phyloP scores from a whole-genome alignment of 164 flowering plant genomes.

The Vitis rupestris region DNA sequence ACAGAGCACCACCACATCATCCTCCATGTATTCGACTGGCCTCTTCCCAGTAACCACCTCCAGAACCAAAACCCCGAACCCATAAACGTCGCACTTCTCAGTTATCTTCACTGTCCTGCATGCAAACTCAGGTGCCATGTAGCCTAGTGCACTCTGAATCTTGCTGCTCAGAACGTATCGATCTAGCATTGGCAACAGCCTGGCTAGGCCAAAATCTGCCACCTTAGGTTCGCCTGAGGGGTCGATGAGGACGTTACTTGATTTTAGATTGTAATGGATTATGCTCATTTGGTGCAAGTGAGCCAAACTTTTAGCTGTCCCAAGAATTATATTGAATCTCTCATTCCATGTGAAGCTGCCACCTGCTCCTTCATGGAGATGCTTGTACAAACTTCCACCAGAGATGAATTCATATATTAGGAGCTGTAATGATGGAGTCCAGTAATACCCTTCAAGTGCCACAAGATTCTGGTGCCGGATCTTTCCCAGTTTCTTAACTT shows the following conservation, averaged over 20 bases:
- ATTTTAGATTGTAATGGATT: slow-evolving; percentile 86
- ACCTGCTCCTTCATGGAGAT: slow-evolving; percentile 63
- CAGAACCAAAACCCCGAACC: slow-evolving; percentile 77
- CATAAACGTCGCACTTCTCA: slow-evolving; percentile 91
- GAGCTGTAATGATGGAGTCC: slow-evolving; percentile 91
- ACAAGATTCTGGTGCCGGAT: slow-evolving; percentile 74
- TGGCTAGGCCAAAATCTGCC: slow-evolving; percentile 85
- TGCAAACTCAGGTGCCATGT: slow-evolving; percentile 98
- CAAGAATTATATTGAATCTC: slow-evolving; percentile 76
- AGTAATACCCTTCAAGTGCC: slow-evolving; percentile 84
- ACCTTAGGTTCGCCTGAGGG: slow-evolving; percentile 68
- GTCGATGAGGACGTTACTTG: slow-evolving; percentile 75
- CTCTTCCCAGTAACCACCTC: slow-evolving; percentile 87
- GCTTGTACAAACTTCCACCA: slow-evolving; percentile 73
- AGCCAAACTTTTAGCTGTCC: slow-evolving; percentile 76
- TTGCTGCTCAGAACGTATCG: slow-evolving; percentile 86
- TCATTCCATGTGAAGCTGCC: slow-evolving; percentile 63
- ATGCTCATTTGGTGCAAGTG: slow-evolving; percentile 67
- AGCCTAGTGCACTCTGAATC: slow-evolving; percentile 96
- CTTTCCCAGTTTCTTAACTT: slow-evolving; percentile 76
- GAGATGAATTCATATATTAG: slow-evolving; percentile 74
- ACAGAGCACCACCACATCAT: slow-evolving; percentile 83
- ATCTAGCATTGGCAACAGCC: slow-evolving; percentile 78
- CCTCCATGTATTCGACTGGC: slow-evolving; percentile 98
- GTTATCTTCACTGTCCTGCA: slow-evolving; percentile 85